A percentile compares a stretch with the other conserved stretches of the same genome.
Conservation (phyloP, 352 stramenopile species). For the Pythium sukuiense region DNA sequence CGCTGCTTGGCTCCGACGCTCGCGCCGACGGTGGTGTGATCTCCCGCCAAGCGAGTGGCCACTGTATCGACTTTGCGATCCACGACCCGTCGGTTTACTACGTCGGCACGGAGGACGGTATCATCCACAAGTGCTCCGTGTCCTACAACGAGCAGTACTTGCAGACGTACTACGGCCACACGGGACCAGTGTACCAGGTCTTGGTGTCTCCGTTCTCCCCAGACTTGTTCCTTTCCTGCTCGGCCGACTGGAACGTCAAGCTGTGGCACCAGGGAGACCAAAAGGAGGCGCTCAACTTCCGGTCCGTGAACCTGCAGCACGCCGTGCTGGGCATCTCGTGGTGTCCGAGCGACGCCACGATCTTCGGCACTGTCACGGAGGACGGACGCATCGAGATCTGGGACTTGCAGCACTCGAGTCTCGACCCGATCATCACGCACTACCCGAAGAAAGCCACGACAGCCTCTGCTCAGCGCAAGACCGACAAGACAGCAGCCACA, state of each 20-base stretch:
- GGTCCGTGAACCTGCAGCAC: constrained; percentile 73
- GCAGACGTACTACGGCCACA: constrained; percentile 88
- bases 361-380: constrained; percentile 86
- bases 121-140: constrained; percentile 91
- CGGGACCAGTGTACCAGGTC: constrained; percentile 88
- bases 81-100: constrained; percentile 88
- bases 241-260: constrained; percentile 89
- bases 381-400: constrained; percentile 92
- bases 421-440: constrained; percentile 83
- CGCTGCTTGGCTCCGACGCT: constrained; percentile 60
- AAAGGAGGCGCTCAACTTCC: constrained; percentile 65
- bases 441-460: constrained; percentile 61
- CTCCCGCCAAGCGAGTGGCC: constrained; percentile 82
- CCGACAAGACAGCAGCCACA: constrained; percentile 19
- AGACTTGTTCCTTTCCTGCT: constrained; percentile 88
- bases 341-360: constrained; percentile 77
- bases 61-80: constrained; percentile 85
- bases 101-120: constrained; percentile 89
- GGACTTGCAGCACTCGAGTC: constrained; percentile 80
- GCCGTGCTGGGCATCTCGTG: constrained; percentile 86
- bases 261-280: constrained; percentile 74
- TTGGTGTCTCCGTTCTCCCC: constrained; percentile 85
- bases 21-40: constrained; percentile 81
- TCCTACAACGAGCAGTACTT: constrained; percentile 95
- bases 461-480: constrained; percentile 9